Percentiles rank a stretch among this genome's conserved stretches.
These are phyloP conservation scores for Chaetoceros muelleri DNA, from an alignment of 108 stramenopile genomes.

Conservation along the genomic window DNA sequence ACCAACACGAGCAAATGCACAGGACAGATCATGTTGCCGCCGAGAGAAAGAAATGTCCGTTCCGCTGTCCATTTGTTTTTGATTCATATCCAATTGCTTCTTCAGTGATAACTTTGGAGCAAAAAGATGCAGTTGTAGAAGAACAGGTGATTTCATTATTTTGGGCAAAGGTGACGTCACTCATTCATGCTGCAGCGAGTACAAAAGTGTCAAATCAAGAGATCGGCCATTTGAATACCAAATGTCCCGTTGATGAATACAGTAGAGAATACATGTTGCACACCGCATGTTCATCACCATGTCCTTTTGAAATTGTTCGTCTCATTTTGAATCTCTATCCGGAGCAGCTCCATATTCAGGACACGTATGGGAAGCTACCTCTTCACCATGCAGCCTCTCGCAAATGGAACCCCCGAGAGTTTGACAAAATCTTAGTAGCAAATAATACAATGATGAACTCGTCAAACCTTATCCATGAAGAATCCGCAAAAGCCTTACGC, in stretches of 20 bases:
- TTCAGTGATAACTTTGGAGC: neutral
- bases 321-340: slow-evolving; percentile 21
- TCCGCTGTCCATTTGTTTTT: neutral
- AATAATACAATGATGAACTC: slow-evolving; percentile 12
- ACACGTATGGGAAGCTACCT: slow-evolving; percentile 34
- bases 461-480: slow-evolving; percentile 20
- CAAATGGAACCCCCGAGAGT: slow-evolving; percentile 39
- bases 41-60: neutral
- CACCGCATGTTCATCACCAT: slow-evolving; percentile 37
- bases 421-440: slow-evolving; percentile 24
- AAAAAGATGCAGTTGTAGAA: slow-evolving; percentile 13
- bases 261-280: slow-evolving; percentile 38
- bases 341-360: slow-evolving; percentile 27
- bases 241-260: slow-evolving; percentile 34
- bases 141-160: slow-evolving; percentile 32
- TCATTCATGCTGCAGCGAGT: slow-evolving; percentile 22
- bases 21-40: too few relatives aligned
- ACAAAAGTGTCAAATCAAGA: neutral
- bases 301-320: slow-evolving; percentile 10
- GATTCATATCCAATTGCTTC: neutral
- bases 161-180: slow-evolving; percentile 45
- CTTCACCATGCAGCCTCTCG: slow-evolving; percentile 52
- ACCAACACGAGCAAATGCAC: too few relatives aligned
- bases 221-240: slow-evolving; percentile 18
- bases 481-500: slow-evolving; percentile 33